phyloP scores from a whole-genome alignment of 352 stramenopile genomes.

The Aphanomyces astaci region DNA sequence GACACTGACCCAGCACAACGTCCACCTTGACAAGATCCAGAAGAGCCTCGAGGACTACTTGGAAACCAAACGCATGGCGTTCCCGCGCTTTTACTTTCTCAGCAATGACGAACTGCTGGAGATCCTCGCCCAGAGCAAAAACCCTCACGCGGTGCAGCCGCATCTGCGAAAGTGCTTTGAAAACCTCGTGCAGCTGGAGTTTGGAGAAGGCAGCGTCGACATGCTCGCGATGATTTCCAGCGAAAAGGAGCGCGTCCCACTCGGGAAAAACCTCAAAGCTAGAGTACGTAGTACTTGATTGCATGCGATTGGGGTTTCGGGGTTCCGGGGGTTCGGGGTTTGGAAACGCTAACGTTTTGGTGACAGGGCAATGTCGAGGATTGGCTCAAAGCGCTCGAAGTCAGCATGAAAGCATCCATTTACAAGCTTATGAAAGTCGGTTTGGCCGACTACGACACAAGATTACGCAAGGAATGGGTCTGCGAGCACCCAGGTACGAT shows the following conservation, averaged over 20 bases:
- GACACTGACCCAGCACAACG: conserved; percentile 76
- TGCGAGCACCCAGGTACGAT: conserved; percentile 54
- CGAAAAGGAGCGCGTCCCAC: conserved; percentile 80
- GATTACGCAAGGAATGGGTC: conserved; percentile 76
- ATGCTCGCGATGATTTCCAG: conserved; percentile 91
- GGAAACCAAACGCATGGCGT: conserved; percentile 89
- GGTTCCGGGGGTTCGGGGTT: too few relatives aligned
- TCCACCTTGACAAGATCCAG: conserved; percentile 84
- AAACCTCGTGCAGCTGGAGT: conserved; percentile 73
- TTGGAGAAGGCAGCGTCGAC: conserved; percentile 83
- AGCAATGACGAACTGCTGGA: conserved; percentile 93
- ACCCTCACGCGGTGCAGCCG: conserved; percentile 89
- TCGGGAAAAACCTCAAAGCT: conserved; percentile 90
- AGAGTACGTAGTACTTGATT: too few relatives aligned
- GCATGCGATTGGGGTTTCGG: too few relatives aligned
- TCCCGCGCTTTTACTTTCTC: conserved; percentile 93
- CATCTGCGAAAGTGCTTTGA: conserved; percentile 94
- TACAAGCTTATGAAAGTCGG: conserved; percentile 90
- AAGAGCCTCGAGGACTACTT: conserved; percentile 90
- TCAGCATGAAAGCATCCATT: conserved; percentile 88
- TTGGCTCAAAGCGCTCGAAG: conserved; percentile 82
- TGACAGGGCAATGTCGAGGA: conserved; percentile 67
- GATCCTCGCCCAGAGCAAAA: conserved; percentile 92
- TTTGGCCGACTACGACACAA: conserved; percentile 85
- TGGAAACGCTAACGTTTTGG: too few relatives aligned